Base-by-base conservation (phyloP, 768 basidiomycete species). In the Kwoniella sp. region DNA sequence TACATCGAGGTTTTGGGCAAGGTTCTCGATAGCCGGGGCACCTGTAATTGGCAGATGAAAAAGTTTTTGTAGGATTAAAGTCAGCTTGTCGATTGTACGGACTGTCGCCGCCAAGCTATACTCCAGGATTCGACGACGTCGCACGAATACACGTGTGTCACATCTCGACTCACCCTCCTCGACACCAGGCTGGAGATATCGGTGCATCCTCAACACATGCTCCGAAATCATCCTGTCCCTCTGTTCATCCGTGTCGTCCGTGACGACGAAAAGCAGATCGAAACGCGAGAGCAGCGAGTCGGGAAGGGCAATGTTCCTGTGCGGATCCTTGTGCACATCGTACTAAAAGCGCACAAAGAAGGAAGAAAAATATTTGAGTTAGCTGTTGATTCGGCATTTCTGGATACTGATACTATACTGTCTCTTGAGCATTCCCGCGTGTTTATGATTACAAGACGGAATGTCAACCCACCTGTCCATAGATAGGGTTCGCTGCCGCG, bases 291-390 rank as follows among this genome's bases (percentile, higher is more conserved):
- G 86, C 41, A 99, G 86, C 26, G 95, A 99, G 81, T 98, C 95
- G 12, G 95, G 95, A 12, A 99, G 86, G 13, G 95, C 95, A 67
- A 99, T 99, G 76, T 99, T 99, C 83, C 90, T 90, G 83, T 98
- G 95, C 30, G 95, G 95, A 80, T 99, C 95, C 82, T 99, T 99
- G 83, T 99, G 95, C 41, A 99, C 91, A 82, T 99, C 95, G 80
- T 99, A 99, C 92, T 97, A 76, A 12, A 4, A 20, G 12, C 9
- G 4, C 20, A 13, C 37, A 31, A 11, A 20, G 20, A 31, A 65
- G 11, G 9, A 48, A 31, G 3, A 26, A 26, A 13, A 25, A 7
- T 54, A 23, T 29, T 34, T 8, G 20, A 55, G 34, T 37, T 5
- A 37, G 34, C 34, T 37, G 34, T 37, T 37, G 7, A 37, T n/a